Base-by-base conservation (phyloP, 306 rosid genomes). In the Senna siamea region DNA sequence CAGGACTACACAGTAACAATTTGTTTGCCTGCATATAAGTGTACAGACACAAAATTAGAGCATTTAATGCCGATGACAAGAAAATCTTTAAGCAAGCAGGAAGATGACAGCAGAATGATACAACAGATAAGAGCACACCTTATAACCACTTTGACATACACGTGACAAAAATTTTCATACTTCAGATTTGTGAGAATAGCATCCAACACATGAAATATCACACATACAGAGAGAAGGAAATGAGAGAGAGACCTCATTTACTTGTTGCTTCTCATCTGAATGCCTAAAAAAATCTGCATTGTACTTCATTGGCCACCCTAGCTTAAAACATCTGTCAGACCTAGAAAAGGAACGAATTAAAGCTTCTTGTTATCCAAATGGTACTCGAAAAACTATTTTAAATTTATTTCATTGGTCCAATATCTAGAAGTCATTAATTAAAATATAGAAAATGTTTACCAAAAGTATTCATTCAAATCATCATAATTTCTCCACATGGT, bases 401-500 rank as follows among this genome's bases (percentile, higher is more conserved):
- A 17, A 8, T 48, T 8, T 41, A 11, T 62, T 78, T 22, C 30
- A 35, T 48, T 17, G 35, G 34, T 77, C 43, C 32, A 35, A 40
- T 47, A 44, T 56, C 23, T 72, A 47, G 1, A 68, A 77, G 22
- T 47, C 38, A 32, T 48, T 70, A 40, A 30, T 63, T 63, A 5
- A 11, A 40, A 40, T 6, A 11, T n/a, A 63, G 52, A 72, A 64
- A 78, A 22, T 40, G 46, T 53, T 76, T 73, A 95, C 99, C 99
- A 95, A 66, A 95, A 95, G 82, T 95, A 95, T 78, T 95, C 99
- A 50, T 95, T 95, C 61, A 95, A 81, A 78, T 95, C 99, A 80
- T 95, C 99, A 74, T 95, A 95, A 73, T 95, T 95, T 92, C 99
- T 90, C 99, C 99, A 95, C 37, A 72, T 85, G 78, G 99, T 67